Base-by-base conservation (phyloP, 352 stramenopile species). In the Globisporangium perplexum region DNA sequence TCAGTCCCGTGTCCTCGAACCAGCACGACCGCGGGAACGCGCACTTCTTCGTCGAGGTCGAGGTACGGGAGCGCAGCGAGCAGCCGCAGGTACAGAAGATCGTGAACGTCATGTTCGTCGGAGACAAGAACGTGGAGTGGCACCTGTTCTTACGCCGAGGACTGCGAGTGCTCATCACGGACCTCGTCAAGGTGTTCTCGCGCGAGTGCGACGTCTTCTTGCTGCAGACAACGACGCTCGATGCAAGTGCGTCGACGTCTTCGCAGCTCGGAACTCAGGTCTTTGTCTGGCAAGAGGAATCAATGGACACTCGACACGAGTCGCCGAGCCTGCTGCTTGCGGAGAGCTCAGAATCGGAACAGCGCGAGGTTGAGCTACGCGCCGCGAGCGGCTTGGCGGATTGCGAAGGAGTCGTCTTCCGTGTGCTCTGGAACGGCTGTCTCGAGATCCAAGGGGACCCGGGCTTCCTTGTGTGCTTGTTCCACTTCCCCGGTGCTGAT, bases 41-140 rank as follows among this genome's bases (percentile, higher is more conserved):
- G 22, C 76, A 91, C 54, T 91, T 80, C 36, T 88, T 91, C 47
- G 62, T 80, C 3, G 77, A 91, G 50, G 63, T 91, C 14, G 77
- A 87, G 28, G 22, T 6, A 0, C 41, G 41, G 20, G 41, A 23
- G 3, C 41, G n/a, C 22, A 15, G 6, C 11, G n/a, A 46, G 38
- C 42, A 47, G 8, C 41, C 43, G 10, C 53, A n/a, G 10, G 47
- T 36, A 12, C 23, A 14, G 39, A 36, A 18, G 33, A 33, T 72
- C 28, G 73, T 75, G 44, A 83, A 67, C 38, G 67, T 88, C 8
- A 72, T 91, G 51, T 68, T 88, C 18, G 62, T 66, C 6, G 77
- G 77, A 1, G 24, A 58, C 1, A 20, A 42, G 15, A 62, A 45
- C 14, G 57, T 86, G 24, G 53, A 44, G 5, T 86, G 73, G 70